Conservation (phyloP, 2,329 filamentous ascomycete genomes). For the Elsinoe arachidis region DNA sequence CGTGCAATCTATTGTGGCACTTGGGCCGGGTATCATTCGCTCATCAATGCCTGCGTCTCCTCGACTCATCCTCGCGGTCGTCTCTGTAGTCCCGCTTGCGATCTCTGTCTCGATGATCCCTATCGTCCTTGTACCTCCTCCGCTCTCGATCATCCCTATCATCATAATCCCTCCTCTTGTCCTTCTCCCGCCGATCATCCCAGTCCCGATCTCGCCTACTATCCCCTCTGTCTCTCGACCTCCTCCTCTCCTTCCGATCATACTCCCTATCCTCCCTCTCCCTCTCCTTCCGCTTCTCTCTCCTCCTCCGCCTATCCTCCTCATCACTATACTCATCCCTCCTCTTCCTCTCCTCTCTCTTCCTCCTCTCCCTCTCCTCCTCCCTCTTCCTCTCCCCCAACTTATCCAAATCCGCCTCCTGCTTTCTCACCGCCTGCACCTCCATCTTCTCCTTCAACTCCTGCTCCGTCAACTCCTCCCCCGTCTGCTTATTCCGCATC, state of each 20-base stretch:
- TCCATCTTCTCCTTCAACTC: slow-evolving; percentile 40
- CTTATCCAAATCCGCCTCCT: slow-evolving; percentile 7
- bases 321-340: slow-evolving; percentile 5
- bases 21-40: slow-evolving; percentile 9
- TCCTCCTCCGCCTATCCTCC: slow-evolving; percentile 6
- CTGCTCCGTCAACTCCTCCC: slow-evolving; percentile 54
- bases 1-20: too few relatives aligned
- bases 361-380: not conserved
- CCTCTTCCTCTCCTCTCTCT: slow-evolving; percentile 11
- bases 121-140: not conserved
- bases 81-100: not conserved
- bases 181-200: slow-evolving; percentile 7
- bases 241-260: slow-evolving; percentile 3
- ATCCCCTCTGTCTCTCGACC: slow-evolving; percentile 11
- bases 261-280: not conserved
- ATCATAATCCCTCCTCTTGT: slow-evolving; percentile 5
- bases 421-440: slow-evolving; percentile 10
- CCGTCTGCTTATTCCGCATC: slow-evolving; percentile 53
- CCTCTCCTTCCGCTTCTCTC: not conserved
- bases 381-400: not conserved
- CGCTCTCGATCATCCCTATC: slow-evolving; percentile 10
- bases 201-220: not conserved
- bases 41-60: not conserved
- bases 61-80: slow-evolving; percentile 6
- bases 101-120: slow-evolving; percentile 1